A percentile compares a stretch with the other conserved stretches of the same genome.
Evolutionary conservation across 768 basidiomycete genomes (phyloP).

Genomic region (Leccinum variicolor): DNA sequence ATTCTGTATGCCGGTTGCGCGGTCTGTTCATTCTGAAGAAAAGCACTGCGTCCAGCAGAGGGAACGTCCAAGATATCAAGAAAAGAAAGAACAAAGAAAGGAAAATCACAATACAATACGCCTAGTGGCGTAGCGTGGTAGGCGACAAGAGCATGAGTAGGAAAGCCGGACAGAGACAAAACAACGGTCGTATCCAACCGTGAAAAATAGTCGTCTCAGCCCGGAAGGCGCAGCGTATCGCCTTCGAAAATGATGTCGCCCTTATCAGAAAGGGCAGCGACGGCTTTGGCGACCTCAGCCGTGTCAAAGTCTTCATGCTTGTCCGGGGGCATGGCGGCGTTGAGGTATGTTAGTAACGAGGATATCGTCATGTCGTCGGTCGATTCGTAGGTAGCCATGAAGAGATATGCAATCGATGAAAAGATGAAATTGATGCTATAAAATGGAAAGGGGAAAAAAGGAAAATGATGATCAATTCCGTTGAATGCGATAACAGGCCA

Average conservation of each 20-base stretch:
- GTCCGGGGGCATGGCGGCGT: conserved; percentile 71
- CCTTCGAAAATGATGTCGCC: conserved; percentile 51
- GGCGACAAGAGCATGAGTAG: not conserved
- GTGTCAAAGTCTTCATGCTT: conserved; percentile 84
- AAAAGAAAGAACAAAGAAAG: conserved; percentile 2
- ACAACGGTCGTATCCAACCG: not conserved
- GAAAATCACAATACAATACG: conserved; percentile 15
- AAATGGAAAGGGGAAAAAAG: not conserved
- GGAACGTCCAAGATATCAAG: conserved; percentile 25
- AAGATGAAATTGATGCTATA: conserved; percentile 56
- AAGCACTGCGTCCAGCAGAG: conserved; percentile 4
- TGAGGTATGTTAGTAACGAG: conserved; percentile 65
- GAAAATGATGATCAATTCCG: conserved; percentile 4
- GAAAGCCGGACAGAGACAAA: not conserved
- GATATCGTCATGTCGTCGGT: conserved; percentile 70
- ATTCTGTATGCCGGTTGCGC: not conserved
- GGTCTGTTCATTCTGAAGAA: not conserved
- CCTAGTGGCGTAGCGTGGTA: not conserved
- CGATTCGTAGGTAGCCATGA: conserved; percentile 62
- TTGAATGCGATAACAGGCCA: not conserved
- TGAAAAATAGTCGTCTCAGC: conserved; percentile 5
- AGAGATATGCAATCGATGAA: conserved; percentile 60
- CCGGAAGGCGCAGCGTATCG: conserved; percentile 36
- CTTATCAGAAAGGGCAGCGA: conserved; percentile 43
- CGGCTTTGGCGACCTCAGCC: conserved; percentile 57